Percentiles rank a stretch among this genome's conserved stretches.
Evolutionary conservation across 257 asterid genomes (phyloP).

Genomic region (Primulina tabacum): DNA sequence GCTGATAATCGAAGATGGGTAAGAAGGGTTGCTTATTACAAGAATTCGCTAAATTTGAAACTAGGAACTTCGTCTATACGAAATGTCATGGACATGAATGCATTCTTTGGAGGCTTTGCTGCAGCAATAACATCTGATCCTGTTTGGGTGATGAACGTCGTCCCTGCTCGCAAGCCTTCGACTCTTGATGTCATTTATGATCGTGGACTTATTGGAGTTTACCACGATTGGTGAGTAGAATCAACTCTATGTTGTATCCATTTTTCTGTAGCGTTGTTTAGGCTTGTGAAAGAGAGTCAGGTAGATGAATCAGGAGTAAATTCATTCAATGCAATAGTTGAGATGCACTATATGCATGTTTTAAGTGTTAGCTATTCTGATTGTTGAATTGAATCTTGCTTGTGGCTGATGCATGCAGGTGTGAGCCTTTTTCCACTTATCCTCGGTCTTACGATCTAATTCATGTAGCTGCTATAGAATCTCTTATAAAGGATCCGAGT

Average conservation of each 20-base stretch:
- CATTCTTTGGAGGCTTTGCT: conserved; percentile 94
- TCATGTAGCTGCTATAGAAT: conserved; percentile 72
- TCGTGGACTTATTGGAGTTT: conserved; percentile 88
- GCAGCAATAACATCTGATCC: conserved; percentile 74
- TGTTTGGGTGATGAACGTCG: conserved; percentile 97
- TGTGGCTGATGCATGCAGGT: conserved; percentile 57
- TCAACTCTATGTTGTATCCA: background rate
- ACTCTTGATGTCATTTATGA: conserved; percentile 87
- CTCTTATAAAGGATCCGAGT: conserved; percentile 60
- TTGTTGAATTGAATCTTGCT: conserved; percentile 12
- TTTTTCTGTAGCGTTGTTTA: background rate
- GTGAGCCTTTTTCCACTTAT: conserved; percentile 97
- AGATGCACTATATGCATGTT: conserved; percentile 7
- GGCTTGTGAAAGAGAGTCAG: background rate
- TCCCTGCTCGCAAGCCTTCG: conserved; percentile 71
- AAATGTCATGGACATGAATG: conserved; percentile 98
- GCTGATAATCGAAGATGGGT: conserved; percentile 83
- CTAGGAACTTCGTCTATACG: conserved; percentile 80
- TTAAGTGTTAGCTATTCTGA: background rate
- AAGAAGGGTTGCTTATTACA: conserved; percentile 74
- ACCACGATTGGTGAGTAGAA: conserved; percentile 84
- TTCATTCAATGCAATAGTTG: background rate
- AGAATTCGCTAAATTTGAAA: conserved; percentile 63
- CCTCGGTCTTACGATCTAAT: conserved; percentile 96
- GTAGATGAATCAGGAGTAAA: background rate